Base-by-base conservation (phyloP, 345 rosid genomes). In the Mangifera indica region DNA sequence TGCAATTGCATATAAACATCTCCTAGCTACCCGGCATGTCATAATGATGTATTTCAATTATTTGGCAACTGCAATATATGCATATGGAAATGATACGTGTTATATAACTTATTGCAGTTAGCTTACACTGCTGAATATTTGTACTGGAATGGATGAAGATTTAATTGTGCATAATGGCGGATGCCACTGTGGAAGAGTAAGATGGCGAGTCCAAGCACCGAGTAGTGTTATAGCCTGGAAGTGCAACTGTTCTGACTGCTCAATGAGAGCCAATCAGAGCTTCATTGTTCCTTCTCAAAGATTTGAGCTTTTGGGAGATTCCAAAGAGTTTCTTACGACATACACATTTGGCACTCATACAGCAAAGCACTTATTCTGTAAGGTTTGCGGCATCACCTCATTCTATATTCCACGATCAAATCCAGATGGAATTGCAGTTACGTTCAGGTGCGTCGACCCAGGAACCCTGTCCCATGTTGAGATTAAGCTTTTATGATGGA, bases 281-380 rank as follows among this genome's bases (percentile, higher is more conserved):
- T 87, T 91, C 84, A 55, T 84, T 42, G 88, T 90, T 55, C 98
- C 98, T 13, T 76, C 81, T 34, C 46, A 52, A 52, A 77, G 66
- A 65, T 89, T 94, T 58, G 85, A 86, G 76, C 96, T 94, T 71
- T 59, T 86, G 67, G 90, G 83, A 62, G 89, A 90, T 82, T 88
- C 93, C 24, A 68, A 73, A 13, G 82, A 85, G 53, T 87, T 76
- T 76, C 79, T 93, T n/a, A 86, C 91, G 2, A 90, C 93, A 46
- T 91, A 88, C 80, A 87, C 93, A 48, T 91, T 87, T 18, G 96
- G 94, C 64, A 91, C 94, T 44, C 91, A 87, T 72, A 88, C 86
- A 0, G 93, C 96, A 0, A 93, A 88, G 79, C 97, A 93, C 76
- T 91, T 87, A 1, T 93, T 93, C 83, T 90, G 98, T 73, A 91